Percentiles rank a stretch among this genome's conserved stretches.
Conservation (phyloP, 192 early-diverging fungal genomes). For the Entophlyctis luteolus region DNA sequence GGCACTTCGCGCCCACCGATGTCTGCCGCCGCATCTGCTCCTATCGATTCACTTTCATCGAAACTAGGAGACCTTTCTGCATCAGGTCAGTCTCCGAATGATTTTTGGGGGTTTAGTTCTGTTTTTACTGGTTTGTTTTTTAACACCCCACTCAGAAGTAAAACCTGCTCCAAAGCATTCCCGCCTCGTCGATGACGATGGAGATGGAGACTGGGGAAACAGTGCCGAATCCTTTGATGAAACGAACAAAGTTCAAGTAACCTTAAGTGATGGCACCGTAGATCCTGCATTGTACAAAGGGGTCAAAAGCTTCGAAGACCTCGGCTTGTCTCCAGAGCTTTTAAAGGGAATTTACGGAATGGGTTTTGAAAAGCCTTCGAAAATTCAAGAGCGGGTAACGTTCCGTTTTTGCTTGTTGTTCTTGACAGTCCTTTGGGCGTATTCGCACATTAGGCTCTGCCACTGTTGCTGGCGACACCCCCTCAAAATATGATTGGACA, state of each 20-base stretch:
- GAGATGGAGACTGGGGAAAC: constrained; percentile 1
- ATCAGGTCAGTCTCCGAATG: background rate
- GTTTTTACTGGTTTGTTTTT: too few relatives aligned
- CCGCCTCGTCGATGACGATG: constrained; percentile 26
- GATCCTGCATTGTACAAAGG: constrained; percentile 76
- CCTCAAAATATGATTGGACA: constrained; percentile 96
- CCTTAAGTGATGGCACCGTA: constrained; percentile 60
- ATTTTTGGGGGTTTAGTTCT: background rate
- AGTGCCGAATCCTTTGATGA: background rate
- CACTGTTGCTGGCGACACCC: constrained; percentile 80
- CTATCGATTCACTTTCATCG: background rate
- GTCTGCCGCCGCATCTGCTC: background rate
- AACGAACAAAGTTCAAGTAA: constrained; percentile 54
- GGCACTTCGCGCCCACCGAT: background rate
- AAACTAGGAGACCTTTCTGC: background rate
- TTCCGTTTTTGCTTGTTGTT: background rate
- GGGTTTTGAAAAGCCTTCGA: constrained; percentile 89
- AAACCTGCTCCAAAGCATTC: constrained; percentile 5
- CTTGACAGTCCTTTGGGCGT: background rate
- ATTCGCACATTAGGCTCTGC: constrained; percentile 64
- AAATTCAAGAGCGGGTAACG: constrained; percentile 76
- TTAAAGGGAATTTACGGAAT: constrained; percentile 91
- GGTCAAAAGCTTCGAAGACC: constrained; percentile 62
- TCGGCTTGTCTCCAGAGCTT: constrained; percentile 61
- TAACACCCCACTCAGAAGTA: background rate